A percentile compares a stretch with the other conserved stretches of the same genome.
These are phyloP conservation scores for Trichoderma sp. DNA, from an alignment of 2,329 filamentous ascomycete species.

Conservation along the genomic window DNA sequence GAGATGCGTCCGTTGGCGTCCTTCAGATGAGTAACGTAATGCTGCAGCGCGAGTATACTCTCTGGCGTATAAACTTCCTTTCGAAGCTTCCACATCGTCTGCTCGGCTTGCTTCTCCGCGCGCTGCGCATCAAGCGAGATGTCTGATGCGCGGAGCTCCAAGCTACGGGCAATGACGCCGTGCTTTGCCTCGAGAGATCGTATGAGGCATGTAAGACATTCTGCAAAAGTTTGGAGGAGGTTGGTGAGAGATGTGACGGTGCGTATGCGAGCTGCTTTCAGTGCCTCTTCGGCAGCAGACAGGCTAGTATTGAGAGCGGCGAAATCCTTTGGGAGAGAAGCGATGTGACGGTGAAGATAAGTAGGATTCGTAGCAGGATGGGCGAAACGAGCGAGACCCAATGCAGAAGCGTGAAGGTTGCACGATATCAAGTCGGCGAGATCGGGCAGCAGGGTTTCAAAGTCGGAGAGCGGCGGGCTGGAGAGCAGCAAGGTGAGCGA, in stretches of 20 bases:
- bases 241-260: constrained; percentile 39
- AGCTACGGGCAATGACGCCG: constrained; percentile 50
- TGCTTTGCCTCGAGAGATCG: constrained; percentile 57
- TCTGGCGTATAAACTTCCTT: constrained; percentile 49
- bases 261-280: constrained; percentile 43
- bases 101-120: constrained; percentile 42
- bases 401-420: constrained; percentile 51
- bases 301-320: constrained; percentile 40
- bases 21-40: constrained; percentile 51
- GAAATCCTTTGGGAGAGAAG: constrained; percentile 47
- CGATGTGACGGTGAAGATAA: constrained; percentile 59
- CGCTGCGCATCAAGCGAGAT: constrained; percentile 46
- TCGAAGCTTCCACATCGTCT: constrained; percentile 38
- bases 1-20: constrained; percentile 49
- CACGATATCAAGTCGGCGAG: constrained; percentile 51
- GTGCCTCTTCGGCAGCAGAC: constrained; percentile 31
- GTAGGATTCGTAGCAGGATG: constrained; percentile 55
- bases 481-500: constrained; percentile 49
- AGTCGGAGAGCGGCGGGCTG: constrained; percentile 50
- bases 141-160: constrained; percentile 53
- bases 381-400: constrained; percentile 49
- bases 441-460: constrained; percentile 50
- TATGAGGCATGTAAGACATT: constrained; percentile 46
- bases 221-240: constrained; percentile 45
- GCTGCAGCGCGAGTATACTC: constrained; percentile 43